Evolutionary conservation across 495 filamentous ascomycete species (phyloP), one percentile per base, ranked within the genome.

Genomic region (Aspergillus cavernicola): DNA sequence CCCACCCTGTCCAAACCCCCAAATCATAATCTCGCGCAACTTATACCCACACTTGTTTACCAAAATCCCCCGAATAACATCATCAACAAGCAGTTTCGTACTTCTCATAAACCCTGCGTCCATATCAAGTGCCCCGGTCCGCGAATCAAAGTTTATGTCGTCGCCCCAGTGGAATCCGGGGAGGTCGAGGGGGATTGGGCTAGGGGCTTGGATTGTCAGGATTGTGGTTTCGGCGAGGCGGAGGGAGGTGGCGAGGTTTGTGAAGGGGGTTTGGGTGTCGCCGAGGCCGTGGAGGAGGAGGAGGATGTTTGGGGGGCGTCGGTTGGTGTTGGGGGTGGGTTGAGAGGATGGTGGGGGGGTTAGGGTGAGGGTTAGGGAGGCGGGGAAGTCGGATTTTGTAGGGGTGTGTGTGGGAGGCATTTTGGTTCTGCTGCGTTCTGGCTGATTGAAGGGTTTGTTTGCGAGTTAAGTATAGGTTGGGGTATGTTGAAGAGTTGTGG

Each of bases 151-250:
- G 2, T 77, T 62, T 28, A 98, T 68, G 63, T 98, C 92, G 66
- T 97, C 89, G 44, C 91, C 91, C 92, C 92, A 97, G 70, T 97
- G 90, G 64, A 84, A 97, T 19, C 89, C 89, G 11, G 81, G 76
- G 0, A 92, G 71, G 23, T 85, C 76, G 44, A 90, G 81, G 6
- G 92, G 90, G 3, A 97, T 71, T 0, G 82, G 81, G n/a, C 69
- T 75, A 0, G 86, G 83, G 0, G 83, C 93, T 64, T 85, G 86
- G 22, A 97, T 66, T 4, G 90, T 81, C 29, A 98, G 76, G 61
- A 82, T 80, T 24, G 81, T 78, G 36, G 95, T 93, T 61, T 90
- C 87, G 0, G 92, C 90, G 11, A 97, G 82, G 36, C 79, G 66
- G n/a, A 97, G 69, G 56, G 83, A 81, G n/a, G 71, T 70, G 32